Evolutionary conservation across 805 yeast genomes (phyloP), one percentile per base, ranked within the genome.

Genomic region (Debaryomyces hansenii): DNA sequence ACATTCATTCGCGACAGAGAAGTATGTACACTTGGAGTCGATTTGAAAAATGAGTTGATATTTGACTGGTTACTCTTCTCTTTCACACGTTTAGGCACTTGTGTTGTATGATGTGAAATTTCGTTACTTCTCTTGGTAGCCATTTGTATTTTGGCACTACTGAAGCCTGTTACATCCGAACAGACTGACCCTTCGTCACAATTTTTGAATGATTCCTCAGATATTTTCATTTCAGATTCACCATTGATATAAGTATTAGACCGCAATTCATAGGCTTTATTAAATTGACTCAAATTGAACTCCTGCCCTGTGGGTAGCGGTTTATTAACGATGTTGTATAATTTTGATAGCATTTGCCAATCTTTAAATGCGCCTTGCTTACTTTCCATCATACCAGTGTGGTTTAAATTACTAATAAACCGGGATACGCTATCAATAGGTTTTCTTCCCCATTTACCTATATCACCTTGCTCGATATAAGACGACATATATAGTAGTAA

Each of bases 401-500:
- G 48, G 5, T 29, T 33, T 2, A 57, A 39, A 4, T 49, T 48
- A 4, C 44, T 33, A 20, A 70, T 43, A 46, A 71, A 71, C 37
- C 72, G 47, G 2, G 75, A 70, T 4, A 50, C 57, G 6, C 45
- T 37, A 1, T 48, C 56, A 7, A 63, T 52, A 11, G 59, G 58
- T 28, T 42, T 48, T 14, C 64, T 41, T 11, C 58, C 66, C 58
- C 60, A 54, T 31, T 50, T 56, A 47, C 55, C 29, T 27, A 16
- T 15, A 29, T 33, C 28, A 38, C 24, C 36, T 18, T 46, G 47
- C 33, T 58, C 63, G 4, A 46, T 51, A 37, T 54, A 56, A 1
- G 72, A 64, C 4, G 77, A 68, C 4, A 84, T 53, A 53, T 77
- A 80, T 9, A 85, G 60, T 20, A 83, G 56, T 3, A 64, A 64